Conservation (phyloP, 2,329 filamentous ascomycete species). For the Cladobotryum mycophilum region DNA sequence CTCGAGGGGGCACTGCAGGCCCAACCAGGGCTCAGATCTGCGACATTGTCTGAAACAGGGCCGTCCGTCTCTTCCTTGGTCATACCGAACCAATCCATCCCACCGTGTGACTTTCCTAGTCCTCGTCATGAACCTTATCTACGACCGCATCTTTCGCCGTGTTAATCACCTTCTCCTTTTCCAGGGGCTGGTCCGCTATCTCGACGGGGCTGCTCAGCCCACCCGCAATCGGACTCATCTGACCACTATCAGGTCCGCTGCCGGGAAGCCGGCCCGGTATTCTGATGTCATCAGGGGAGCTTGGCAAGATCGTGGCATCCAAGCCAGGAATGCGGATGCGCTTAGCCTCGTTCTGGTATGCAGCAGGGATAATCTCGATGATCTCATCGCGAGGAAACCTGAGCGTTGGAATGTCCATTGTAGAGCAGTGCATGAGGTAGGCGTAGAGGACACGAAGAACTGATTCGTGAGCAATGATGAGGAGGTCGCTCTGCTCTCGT, state of each 20-base stretch:
- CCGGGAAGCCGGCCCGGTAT: constrained; percentile 45
- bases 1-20: background rate
- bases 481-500: constrained; percentile 91
- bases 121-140: constrained; percentile 48
- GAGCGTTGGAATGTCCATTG: constrained; percentile 85
- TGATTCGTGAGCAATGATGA: constrained; percentile 96
- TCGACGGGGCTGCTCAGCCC: constrained; percentile 41
- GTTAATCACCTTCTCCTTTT: constrained; percentile 46
- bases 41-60: background rate
- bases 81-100: background rate
- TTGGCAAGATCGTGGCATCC: constrained; percentile 62
- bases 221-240: constrained; percentile 44
- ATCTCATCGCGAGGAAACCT: constrained; percentile 96
- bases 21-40: background rate
- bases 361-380: constrained; percentile 96
- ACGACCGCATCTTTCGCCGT: constrained; percentile 44
- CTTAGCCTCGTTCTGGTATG: constrained; percentile 93
- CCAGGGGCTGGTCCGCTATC: constrained; percentile 36
- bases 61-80: background rate
- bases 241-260: constrained; percentile 25
- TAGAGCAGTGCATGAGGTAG: constrained; percentile 97
- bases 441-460: constrained; percentile 96
- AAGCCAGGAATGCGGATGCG: constrained; percentile 75
- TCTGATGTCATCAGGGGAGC: constrained; percentile 73
- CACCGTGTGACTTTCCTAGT: constrained; percentile 25